Evolutionary conservation across 1,284 basidiomycete genomes (phyloP).

Genomic region (Athelia sp.): DNA sequence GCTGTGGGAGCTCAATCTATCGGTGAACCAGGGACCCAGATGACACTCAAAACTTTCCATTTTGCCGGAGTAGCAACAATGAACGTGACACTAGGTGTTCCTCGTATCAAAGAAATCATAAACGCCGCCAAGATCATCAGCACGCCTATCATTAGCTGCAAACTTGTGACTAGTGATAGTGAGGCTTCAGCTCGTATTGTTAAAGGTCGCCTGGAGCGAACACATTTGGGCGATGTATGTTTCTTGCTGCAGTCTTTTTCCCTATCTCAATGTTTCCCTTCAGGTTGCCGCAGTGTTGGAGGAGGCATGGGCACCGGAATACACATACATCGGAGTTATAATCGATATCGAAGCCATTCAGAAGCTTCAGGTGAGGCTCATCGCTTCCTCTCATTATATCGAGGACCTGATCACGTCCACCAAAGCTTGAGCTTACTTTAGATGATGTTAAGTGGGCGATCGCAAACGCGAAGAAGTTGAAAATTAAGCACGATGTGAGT

Average conservation of each 20-base stretch:
- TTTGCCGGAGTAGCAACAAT: conserved; percentile 99
- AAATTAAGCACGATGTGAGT: conserved; percentile 81
- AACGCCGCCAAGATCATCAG: conserved; percentile 97
- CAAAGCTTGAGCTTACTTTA: conserved; percentile 85
- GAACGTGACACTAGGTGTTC: conserved; percentile 99
- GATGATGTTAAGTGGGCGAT: conserved; percentile 95
- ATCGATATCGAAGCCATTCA: conserved; percentile 88
- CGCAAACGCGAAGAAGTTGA: conserved; percentile 84
- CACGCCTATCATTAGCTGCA: conserved; percentile 98
- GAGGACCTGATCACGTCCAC: conserved; percentile 3
- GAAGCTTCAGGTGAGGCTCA: conserved; percentile 71
- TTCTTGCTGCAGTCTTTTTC: not conserved
- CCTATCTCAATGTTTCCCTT: not conserved
- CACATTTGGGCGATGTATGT: conserved; percentile 86
- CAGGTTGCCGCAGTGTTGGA: conserved; percentile 91
- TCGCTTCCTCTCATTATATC: not conserved
- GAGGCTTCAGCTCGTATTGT: conserved; percentile 95
- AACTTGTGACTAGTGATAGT: conserved; percentile 79
- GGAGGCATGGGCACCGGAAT: conserved; percentile 92
- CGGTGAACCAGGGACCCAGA: conserved; percentile 98
- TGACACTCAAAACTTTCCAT: conserved; percentile 99
- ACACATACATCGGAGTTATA: conserved; percentile 92
- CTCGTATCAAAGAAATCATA: conserved; percentile 99
- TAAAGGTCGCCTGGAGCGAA: conserved; percentile 95
- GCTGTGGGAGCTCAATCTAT: conserved; percentile 99